Base-by-base conservation (phyloP, 2,329 filamentous ascomycete species). In the Coniosporium tulheliwenetii region DNA sequence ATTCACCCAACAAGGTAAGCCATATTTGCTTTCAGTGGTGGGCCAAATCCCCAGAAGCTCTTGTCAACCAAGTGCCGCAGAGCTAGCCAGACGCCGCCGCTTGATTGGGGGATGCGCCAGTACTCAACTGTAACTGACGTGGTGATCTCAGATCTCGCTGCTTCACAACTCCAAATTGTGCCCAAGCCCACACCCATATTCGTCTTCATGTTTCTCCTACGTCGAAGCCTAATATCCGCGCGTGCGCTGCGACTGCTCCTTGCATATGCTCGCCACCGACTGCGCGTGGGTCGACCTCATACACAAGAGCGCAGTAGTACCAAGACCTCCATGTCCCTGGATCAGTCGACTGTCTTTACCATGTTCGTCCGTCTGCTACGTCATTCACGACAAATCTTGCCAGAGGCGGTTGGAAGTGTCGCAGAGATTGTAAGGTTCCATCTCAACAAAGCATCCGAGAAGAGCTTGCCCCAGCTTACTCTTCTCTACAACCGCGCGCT, bases 311-410 rank as follows among this genome's bases (percentile, higher is more conserved):
- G 19, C 7, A 26, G 19, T 26, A 26, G 19, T 26, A 26, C 19
- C 19, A 7, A 26, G 19, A 26, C 33, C 5, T 35, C 14, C 33
- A n/a, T 15, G 33, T 29, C 30, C 30, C 16, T 45, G 10, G 43
- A 45, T 26, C 38, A 45, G 13, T 40, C 42, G 41, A 39, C 47
- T 15, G 44, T 63, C 32, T 55, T 64, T 46, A 51, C 57, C 14
- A 52, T 70, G 29, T 59, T 67, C 39, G 51, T 63, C 38, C 63
- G 68, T 15, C 56, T 75, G 26, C 50, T 73, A 32, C 63, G 63
- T 13, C 67, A 70, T 56, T 69, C 70, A 43, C 64, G 69, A 15
- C 52, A 56, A 36, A 57, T 67, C 10, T 69, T 65, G 62, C 70
- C 71, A 2, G 53, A 60, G 30, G 59, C 62, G 3, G 56, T 71